Conservation (phyloP, 192 early-diverging fungal species). For the Entophlyctis luteolus region DNA sequence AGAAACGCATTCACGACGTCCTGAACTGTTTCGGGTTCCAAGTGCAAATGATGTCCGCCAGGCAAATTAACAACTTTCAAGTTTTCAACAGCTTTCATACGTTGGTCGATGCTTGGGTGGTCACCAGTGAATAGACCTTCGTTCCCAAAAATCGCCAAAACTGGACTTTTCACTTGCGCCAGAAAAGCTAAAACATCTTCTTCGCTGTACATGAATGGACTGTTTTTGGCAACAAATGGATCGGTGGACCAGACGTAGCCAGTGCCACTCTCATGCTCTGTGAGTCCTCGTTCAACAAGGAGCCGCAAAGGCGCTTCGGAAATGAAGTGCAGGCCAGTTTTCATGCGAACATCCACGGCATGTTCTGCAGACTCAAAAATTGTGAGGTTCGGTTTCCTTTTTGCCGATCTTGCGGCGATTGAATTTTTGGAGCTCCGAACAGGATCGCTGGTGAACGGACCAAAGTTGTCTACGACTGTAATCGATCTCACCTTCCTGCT, state of each 20-base stretch:
- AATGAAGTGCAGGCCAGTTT: conserved; percentile 11
- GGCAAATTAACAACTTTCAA: conserved; percentile 7
- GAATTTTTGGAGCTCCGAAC: too few species aligned
- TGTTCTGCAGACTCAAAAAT: conserved; percentile 9
- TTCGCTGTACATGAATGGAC: conserved; percentile 5
- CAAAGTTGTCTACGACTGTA: conserved; percentile 20
- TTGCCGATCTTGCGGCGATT: too few species aligned
- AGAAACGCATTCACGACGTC: neutral
- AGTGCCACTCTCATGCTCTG: neutral
- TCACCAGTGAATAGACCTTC: neutral
- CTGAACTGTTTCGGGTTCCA: conserved; percentile 12
- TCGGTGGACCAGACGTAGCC: conserved; percentile 1
- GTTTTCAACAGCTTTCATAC: conserved; percentile 1
- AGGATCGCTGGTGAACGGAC: conserved; percentile 6
- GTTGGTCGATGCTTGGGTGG: too few species aligned
- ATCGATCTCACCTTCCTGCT: neutral
- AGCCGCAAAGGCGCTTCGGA: conserved; percentile 9
- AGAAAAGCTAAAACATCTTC: conserved; percentile 21
- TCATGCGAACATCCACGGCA: conserved; percentile 19
- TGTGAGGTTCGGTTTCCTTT: neutral
- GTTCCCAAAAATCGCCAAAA: conserved; percentile 25
- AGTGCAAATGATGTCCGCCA: conserved; percentile 29
- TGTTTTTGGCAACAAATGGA: neutral
- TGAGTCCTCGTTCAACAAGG: conserved; percentile 23
- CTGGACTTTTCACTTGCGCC: conserved; percentile 13